Evolutionary conservation across 768 basidiomycete genomes (phyloP), one percentile per base, ranked within the genome.

Genomic region (Pleurotus cornucopiae): DNA sequence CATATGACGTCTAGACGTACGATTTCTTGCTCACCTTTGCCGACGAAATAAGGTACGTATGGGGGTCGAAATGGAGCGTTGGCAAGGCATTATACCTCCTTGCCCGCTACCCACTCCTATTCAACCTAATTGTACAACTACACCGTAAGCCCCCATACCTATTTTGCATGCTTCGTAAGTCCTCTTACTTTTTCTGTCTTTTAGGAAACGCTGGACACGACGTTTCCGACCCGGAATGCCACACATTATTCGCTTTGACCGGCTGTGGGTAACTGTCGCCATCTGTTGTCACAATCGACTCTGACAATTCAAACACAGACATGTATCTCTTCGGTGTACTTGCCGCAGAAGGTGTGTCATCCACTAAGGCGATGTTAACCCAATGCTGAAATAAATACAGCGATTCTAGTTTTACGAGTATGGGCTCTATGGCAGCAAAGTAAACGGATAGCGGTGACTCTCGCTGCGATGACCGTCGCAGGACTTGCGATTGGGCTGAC

Each of bases 51-150:
- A 16, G 38, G 37, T 41, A 39, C 23, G 39, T 56, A 26, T 56
- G 46, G 46, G 47, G 47, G 6, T n/a, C 55, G 9, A 6, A 21
- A 20, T 56, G 55, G 55, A 23, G 30, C 11, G 18, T 56, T 21
- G 55, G 55, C 4, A 56, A 56, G 49, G 47, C 48, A 12, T 30
- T 56, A 21, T 56, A 20, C 46, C n/a, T 48, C 20, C 41, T 58
- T 49, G 43, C 4, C 5, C 44, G 38, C 25, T 56, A 56, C 21
- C 46, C 47, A 11, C 18, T 48, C 23, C 23, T 48, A 21, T 30
- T 51, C 34, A 51, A 51, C 20, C 13, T 51, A 7, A 51, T 51
- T 21, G n/a, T 37, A 7, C 49, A 51, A 37, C 30, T 51, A 34
- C 49, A 51, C 16, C 21, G 49, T 51, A 34, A 4, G 49, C 20